These are phyloP conservation scores for Leucoagaricus sp. DNA, from an alignment of 1,284 basidiomycete species.

Conservation along the genomic window DNA sequence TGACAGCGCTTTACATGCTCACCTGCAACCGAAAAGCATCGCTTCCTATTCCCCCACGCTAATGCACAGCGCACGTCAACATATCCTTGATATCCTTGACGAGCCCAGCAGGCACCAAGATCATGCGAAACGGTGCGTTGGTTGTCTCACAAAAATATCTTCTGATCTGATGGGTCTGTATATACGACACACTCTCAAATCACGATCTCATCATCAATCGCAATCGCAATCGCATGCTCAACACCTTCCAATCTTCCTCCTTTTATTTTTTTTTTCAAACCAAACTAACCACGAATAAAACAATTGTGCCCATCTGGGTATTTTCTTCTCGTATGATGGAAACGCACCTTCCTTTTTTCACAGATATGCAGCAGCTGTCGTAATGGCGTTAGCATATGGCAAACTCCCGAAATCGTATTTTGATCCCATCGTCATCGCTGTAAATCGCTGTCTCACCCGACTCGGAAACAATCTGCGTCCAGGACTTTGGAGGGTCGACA, in stretches of 20 bases:
- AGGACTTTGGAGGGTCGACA: conserved; percentile 59
- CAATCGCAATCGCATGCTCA: conserved; percentile 40
- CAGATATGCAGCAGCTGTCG: conserved; percentile 65
- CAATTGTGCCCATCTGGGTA: too few relatives aligned
- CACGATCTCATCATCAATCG: too few relatives aligned
- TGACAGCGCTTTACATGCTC: conserved; percentile 51
- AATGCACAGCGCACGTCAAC: conserved; percentile 44
- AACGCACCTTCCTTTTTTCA: neutral
- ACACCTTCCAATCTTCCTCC: too few relatives aligned
- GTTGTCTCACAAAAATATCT: neutral
- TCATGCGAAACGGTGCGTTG: conserved; percentile 48
- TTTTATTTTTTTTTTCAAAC: too few relatives aligned
- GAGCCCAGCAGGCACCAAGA: conserved; percentile 50
- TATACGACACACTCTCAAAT: too few relatives aligned
- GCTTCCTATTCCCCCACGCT: conserved; percentile 49
- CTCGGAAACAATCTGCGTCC: conserved; percentile 54
- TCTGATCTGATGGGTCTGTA: neutral
- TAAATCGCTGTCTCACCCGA: conserved; percentile 49
- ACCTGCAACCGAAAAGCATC: conserved; percentile 50
- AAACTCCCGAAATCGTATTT: conserved; percentile 51
- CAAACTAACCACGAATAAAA: too few relatives aligned
- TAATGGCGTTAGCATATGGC: conserved; percentile 68
- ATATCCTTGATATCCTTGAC: conserved; percentile 53
- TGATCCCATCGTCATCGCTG: conserved; percentile 56
- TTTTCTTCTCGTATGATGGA: conserved; percentile 1